phyloP scores from a whole-genome alignment of 768 basidiomycete genomes.

The Cystofilobasidium macerans region DNA sequence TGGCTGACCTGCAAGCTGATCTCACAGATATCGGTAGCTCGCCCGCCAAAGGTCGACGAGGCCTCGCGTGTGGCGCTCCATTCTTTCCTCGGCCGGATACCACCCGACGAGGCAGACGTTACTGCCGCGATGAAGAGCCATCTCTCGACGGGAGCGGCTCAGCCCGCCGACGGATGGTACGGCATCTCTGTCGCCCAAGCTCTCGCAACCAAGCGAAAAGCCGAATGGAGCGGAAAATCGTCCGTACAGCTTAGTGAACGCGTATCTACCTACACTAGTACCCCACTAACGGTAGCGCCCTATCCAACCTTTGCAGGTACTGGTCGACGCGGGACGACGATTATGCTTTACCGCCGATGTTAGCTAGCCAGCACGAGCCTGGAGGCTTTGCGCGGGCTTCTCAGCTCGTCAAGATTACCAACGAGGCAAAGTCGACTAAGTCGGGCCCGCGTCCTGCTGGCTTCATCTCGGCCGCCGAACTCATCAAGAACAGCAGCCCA shows the following conservation, averaged over 20 bases:
- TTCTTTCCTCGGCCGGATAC: background rate
- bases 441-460: background rate
- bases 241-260: no score
- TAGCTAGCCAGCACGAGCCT: background rate
- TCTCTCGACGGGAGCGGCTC: background rate
- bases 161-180: background rate
- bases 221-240: background rate
- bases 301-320: no score
- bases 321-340: background rate
- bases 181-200: background rate
- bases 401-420: background rate
- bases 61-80: background rate
- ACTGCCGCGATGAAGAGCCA: background rate
- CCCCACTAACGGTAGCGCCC: no score
- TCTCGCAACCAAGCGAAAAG: no score
- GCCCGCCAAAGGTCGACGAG: background rate
- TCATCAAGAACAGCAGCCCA: background rate
- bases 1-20: background rate
- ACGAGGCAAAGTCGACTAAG: background rate
- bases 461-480: background rate
- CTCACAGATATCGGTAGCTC: background rate
- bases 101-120: background rate
- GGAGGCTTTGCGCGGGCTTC: background rate
- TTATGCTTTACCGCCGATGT: conserved; percentile 7
- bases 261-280: no score